Percentiles rank a stretch among this genome's conserved stretches.
Evolutionary conservation across 2,329 filamentous ascomycete genomes (phyloP).

Genomic region (Trichoderma cornu-damae): DNA sequence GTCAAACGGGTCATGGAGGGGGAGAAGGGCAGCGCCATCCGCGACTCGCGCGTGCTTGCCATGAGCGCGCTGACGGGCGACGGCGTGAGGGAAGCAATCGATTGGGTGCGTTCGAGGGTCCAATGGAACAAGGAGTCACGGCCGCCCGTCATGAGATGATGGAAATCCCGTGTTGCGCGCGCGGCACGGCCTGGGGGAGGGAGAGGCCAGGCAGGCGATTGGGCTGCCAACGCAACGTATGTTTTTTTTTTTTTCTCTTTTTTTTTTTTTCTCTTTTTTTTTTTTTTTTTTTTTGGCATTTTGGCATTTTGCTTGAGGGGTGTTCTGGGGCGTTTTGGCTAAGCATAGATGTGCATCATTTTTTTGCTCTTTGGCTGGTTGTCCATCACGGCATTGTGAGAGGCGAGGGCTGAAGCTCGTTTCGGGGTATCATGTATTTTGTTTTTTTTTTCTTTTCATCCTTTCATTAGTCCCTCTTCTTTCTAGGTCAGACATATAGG

Average conservation of each 20-base stretch:
- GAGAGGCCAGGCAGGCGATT: not conserved
- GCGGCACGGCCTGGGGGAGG: not conserved
- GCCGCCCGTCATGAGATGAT: conserved; percentile 85
- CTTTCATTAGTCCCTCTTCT: not conserved
- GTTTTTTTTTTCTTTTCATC: conserved; percentile 19
- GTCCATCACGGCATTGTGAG: not conserved
- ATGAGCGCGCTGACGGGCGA: conserved; percentile 84
- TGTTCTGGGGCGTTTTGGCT: conserved; percentile 10
- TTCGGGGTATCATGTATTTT: conserved; percentile 30
- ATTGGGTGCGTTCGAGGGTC: conserved; percentile 87
- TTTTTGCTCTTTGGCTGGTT: conserved; percentile 7
- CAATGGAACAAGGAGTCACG: conserved; percentile 95
- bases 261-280: not conserved
- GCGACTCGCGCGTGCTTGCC: conserved; percentile 86
- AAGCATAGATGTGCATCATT: conserved; percentile 10
- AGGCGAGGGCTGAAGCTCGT: not conserved
- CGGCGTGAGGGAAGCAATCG: conserved; percentile 90
- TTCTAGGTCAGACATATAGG: no score
- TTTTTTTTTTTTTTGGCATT: no score
- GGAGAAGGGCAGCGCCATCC: conserved; percentile 76
- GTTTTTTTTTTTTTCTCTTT: not conserved
- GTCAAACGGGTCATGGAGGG: conserved; percentile 95
- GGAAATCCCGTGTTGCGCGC: not conserved
- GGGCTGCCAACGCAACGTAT: not conserved
- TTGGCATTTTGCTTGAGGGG: no score